Conservation (phyloP, 768 basidiomycete genomes). For the Collybiopsis luxurians region DNA sequence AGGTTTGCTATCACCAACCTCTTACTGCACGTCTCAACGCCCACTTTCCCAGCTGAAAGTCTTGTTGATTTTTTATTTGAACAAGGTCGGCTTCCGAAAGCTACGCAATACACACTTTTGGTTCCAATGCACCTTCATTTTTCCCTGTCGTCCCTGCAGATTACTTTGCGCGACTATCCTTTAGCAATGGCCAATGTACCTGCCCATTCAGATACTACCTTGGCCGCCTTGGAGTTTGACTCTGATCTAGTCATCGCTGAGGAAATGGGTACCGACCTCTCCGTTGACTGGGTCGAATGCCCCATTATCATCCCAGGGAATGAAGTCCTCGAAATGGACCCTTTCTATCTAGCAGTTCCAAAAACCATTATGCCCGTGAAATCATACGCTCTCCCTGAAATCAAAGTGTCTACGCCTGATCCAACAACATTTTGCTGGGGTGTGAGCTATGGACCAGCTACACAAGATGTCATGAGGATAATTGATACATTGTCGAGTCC, state of each 20-base stretch:
- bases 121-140: constrained; percentile 80
- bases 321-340: constrained; percentile 46
- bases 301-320: constrained; percentile 56
- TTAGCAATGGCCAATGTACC: constrained; percentile 81
- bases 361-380: constrained; percentile 97
- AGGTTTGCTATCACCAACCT: constrained; percentile 63
- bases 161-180: constrained; percentile 84
- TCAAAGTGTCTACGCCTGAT: constrained; percentile 61
- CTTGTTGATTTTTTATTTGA: constrained; percentile 64
- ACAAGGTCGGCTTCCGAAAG: constrained; percentile 69
- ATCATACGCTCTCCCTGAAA: constrained; percentile 75
- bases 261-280: constrained; percentile 69
- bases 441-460: constrained; percentile 80
- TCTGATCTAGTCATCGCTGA: constrained; percentile 85
- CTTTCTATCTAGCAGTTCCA: constrained; percentile 64
- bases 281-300: constrained; percentile 72
- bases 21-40: constrained; percentile 50
- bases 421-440: constrained; percentile 86
- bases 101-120: constrained; percentile 75
- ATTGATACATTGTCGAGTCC: constrained; percentile 78
- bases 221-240: constrained; percentile 59
- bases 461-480: constrained; percentile 82
- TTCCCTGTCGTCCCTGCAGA: constrained; percentile 54
- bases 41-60: constrained; percentile 53
- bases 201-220: constrained; percentile 31